A percentile compares a stretch with the other conserved stretches of the same genome.
These are phyloP conservation scores for Madurella fahalii DNA, from an alignment of 2,329 filamentous ascomycete species.

Conservation along the genomic window DNA sequence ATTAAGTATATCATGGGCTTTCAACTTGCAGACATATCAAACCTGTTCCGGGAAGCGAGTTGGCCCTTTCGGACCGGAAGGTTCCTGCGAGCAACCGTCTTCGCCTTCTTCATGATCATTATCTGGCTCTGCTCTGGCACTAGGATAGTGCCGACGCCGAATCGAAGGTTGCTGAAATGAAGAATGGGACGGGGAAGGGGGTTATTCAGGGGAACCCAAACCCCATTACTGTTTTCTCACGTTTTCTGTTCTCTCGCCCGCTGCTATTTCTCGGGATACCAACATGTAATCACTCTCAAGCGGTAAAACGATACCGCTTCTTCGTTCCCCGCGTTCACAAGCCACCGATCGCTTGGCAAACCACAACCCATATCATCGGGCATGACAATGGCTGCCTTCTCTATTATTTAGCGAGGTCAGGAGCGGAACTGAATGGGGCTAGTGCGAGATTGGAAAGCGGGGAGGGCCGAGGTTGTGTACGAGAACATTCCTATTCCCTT, in stretches of 20 bases:
- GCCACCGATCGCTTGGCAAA: not conserved
- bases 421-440: not conserved
- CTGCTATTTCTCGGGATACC: not conserved
- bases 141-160: constrained; percentile 24
- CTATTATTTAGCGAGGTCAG: not conserved
- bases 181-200: not conserved
- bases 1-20: constrained; percentile 55
- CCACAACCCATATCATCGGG: not conserved
- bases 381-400: not conserved
- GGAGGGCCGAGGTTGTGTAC: not conserved
- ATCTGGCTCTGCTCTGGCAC: constrained; percentile 42
- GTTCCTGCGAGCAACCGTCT: constrained; percentile 42
- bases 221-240: not conserved
- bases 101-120: constrained; percentile 39
- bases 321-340: not conserved
- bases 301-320: not conserved
- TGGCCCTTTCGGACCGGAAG: constrained; percentile 30
- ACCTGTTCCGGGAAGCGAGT: constrained; percentile 27
- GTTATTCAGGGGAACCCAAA: not conserved
- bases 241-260: not conserved
- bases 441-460: not conserved
- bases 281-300: not conserved
- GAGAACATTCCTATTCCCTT: not conserved
- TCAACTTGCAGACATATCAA: constrained; percentile 36
- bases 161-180: constrained; percentile 1